Evolutionary conservation across 306 rosid genomes (phyloP), one percentile per base, ranked within the genome.

Genomic region (Malus fusca): DNA sequence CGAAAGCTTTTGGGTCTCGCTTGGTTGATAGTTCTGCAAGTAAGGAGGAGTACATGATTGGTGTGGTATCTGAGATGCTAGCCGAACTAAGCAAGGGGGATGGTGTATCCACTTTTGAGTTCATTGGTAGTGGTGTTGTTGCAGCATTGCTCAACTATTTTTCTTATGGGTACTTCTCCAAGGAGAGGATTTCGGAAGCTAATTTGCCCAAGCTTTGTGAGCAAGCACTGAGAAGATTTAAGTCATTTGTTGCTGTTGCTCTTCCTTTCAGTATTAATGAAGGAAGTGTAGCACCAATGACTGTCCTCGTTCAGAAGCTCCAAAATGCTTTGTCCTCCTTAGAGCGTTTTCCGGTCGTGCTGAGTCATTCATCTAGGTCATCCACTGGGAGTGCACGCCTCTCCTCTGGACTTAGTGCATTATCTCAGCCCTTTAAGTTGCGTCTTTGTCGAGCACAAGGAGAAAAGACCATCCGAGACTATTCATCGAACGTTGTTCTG

Each of bases 51-150:
- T 87, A 75, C 78, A 82, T 92, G 82, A 85, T 82, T 80, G 94
- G 88, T 44, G 83, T 92, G 59, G 79, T 96, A 69, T 87, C 91
- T 74, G 99, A 92, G 85, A 88, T 96, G 94, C 92, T 96, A 63
- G 79, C 78, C 75, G 99, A 96, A 82, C 96, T 96, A 71, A 84
- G 97, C 75, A 96, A 96, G 84, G 98, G 97, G 84, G 97, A 92
- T 23, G 99, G 99, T 76, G 99, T 96, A 37, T 92, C 99, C 66
- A 96, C 99, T 67, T 96, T 96, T 88, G 99, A 96, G 85, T 96
- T 96, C 77, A 89, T 92, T 69, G 99, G 99, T 35, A 96, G 99
- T 78, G 99, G 99, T 77, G 99, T 88, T 68, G 89, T 96, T 63
- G 90, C 90, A 33, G 91, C 97, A 69, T 76, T 96, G 90, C 90